Base-by-base conservation (phyloP, 2,329 filamentous ascomycete species). In the Ploettnerulaceae sp. region DNA sequence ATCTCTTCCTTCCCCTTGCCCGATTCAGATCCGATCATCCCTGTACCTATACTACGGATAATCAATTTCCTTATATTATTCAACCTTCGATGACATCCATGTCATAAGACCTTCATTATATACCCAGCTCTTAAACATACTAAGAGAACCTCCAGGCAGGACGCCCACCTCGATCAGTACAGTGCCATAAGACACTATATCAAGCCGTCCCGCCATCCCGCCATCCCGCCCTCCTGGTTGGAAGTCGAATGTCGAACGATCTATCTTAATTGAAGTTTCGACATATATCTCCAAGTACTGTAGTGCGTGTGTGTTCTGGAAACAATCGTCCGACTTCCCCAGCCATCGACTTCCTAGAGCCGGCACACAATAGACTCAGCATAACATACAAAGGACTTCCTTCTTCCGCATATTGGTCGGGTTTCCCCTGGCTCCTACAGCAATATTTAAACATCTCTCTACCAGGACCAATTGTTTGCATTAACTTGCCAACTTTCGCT, bases 391-490 rank as follows among this genome's bases (percentile, higher is more conserved):
- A 22, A 18, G 38, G 35, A 47, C 5, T 31, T 47, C 49, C 24
- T 44, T 45, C 50, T 48, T n/a, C 26, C 26, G 47, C 39, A 55
- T 47, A 49, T 52, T 43, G 28, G 25, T 49, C 49, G 33, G 33
- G 54, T 49, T 38, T 41, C 49, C 50, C 50, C 46, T n/a, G 35
- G 35, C 26, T 34, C 26, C 38, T 18, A 32, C 42, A 43, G 39
- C 44, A 47, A 35, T 37, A 14, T 43, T 36, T 49, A 28, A 35
- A 55, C 48, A 51, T 49, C 51, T 53, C 50, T 49, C 50, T 48
- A 44, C 47, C 32, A 34, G 17, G 14, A 35, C 50, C 31, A 36
- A 29, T 39, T 47, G 31, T 50, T 46, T 34, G 45, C 41, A 31
- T 51, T 49, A 18, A 8, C 29, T 44, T 20, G 42, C 29, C 39